These are phyloP conservation scores for Chlamydomonas sp. DNA, from an alignment of 139 green algal genomes.

Conservation along the genomic window DNA sequence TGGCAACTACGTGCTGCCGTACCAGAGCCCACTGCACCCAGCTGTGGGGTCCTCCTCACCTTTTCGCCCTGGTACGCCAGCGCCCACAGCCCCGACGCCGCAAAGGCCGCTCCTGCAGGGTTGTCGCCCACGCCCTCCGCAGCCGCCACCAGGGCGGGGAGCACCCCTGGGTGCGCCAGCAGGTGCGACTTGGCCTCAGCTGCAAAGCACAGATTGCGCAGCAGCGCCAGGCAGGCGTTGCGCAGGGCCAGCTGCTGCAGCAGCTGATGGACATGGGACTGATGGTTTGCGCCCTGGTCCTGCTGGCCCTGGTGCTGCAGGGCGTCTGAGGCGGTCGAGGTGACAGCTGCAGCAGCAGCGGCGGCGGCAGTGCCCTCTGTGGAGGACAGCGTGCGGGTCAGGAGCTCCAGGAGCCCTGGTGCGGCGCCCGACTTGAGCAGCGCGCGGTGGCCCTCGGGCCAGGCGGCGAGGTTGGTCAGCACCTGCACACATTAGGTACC, in stretches of 20 bases:
- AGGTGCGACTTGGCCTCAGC: conserved; percentile 57
- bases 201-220: conserved; percentile 68
- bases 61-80: conserved; percentile 66
- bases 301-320: conserved; percentile 18
- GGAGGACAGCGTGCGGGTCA: background rate
- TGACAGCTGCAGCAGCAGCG: background rate
- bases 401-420: conserved; percentile 50
- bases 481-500: conserved; percentile 18
- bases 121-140: conserved; percentile 40
- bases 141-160: conserved; percentile 62
- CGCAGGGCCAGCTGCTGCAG: background rate
- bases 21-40: background rate
- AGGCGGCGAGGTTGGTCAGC: conserved; percentile 49
- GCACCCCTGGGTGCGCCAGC: conserved; percentile 52
- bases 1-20: background rate
- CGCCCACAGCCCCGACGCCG: conserved; percentile 60
- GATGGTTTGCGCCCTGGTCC: background rate
- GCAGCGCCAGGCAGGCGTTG: conserved; percentile 49
- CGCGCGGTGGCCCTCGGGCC: conserved; percentile 49
- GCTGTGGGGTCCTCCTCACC: conserved; percentile 8
- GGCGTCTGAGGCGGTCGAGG: background rate
- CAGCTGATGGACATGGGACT: background rate
- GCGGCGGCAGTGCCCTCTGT: background rate
- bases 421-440: conserved; percentile 43
- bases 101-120: conserved; percentile 48